These are phyloP conservation scores for Trichocladium uniseriatum DNA, from an alignment of 495 filamentous ascomycete species.

Conservation along the genomic window DNA sequence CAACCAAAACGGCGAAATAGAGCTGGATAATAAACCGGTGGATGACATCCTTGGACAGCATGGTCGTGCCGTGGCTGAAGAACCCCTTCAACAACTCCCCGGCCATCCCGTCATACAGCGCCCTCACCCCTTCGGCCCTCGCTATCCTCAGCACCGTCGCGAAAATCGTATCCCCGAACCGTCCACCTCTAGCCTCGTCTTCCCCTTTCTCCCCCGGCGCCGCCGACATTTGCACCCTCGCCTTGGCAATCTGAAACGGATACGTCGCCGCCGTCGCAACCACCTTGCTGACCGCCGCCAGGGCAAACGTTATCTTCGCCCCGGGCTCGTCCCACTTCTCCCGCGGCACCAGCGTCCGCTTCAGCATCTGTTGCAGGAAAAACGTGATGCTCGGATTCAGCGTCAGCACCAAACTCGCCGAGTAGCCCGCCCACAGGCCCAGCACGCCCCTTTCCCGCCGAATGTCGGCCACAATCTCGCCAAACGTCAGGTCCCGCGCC, in stretches of 20 bases:
- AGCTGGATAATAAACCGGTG: constrained; percentile 62
- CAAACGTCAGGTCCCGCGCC: constrained; percentile 31
- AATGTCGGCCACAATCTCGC: constrained; percentile 56
- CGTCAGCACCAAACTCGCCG: constrained; percentile 67
- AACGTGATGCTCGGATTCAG: constrained; percentile 85
- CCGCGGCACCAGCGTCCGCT: constrained; percentile 46
- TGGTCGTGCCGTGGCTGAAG: constrained; percentile 80
- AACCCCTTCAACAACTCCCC: constrained; percentile 79
- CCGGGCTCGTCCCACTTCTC: constrained; percentile 44
- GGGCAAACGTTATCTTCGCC: constrained; percentile 42
- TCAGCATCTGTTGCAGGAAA: constrained; percentile 65
- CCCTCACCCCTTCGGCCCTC: constrained; percentile 54
- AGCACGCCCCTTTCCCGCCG: constrained; percentile 57
- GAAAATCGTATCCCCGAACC: constrained; percentile 47
- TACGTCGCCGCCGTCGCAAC: constrained; percentile 74
- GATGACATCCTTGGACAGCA: constrained; percentile 77
- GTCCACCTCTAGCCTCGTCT: not conserved
- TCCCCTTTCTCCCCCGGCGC: constrained; percentile 16
- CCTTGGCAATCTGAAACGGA: constrained; percentile 76
- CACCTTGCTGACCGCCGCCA: constrained; percentile 76
- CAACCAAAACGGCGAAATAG: constrained; percentile 46
- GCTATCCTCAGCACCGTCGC: constrained; percentile 53
- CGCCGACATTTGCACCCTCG: constrained; percentile 54
- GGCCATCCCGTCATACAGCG: constrained; percentile 66
- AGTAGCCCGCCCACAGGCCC: constrained; percentile 90